Conservation (phyloP, 495 filamentous ascomycete species). For the Lichina pygmaea region DNA sequence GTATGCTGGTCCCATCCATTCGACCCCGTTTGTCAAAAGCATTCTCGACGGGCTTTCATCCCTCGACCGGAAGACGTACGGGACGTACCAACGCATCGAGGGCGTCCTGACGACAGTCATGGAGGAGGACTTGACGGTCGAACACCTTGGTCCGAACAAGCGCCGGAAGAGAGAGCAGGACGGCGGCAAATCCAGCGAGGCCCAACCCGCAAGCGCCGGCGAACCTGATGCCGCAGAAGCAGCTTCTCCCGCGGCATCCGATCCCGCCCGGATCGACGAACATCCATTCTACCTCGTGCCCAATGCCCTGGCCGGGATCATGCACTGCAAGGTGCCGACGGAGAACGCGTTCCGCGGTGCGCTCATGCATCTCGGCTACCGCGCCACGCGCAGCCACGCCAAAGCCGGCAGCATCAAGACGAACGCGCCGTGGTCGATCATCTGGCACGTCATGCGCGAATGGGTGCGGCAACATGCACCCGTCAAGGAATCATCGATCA, state of each 20-base stretch:
- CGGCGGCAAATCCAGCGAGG: background rate
- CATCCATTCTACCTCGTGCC: slow-evolving; percentile 79
- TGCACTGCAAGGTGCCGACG: slow-evolving; percentile 53
- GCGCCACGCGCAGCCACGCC: slow-evolving; percentile 56
- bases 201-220: slow-evolving; percentile 6
- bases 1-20: slow-evolving; percentile 80
- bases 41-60: slow-evolving; percentile 41
- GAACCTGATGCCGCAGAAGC: slow-evolving; percentile 7
- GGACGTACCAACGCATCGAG: slow-evolving; percentile 52
- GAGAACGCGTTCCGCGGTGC: slow-evolving; percentile 54
- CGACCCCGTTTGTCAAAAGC: slow-evolving; percentile 45
- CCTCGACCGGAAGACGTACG: slow-evolving; percentile 35
- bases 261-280: slow-evolving; percentile 30
- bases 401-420: slow-evolving; percentile 77
- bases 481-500: slow-evolving; percentile 40
- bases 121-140: slow-evolving; percentile 30
- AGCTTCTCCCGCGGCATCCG: slow-evolving; percentile 1
- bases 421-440: slow-evolving; percentile 59
- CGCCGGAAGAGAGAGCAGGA: slow-evolving; percentile 1
- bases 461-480: slow-evolving; percentile 59
- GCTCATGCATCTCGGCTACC: slow-evolving; percentile 51
- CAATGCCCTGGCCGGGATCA: slow-evolving; percentile 33
- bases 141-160: background rate
- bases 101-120: slow-evolving; percentile 78
- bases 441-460: slow-evolving; percentile 88